Percentiles rank a stretch among this genome's conserved stretches.
Conservation (phyloP, 2,329 filamentous ascomycete genomes). For the Trichoderma guizhouense region DNA sequence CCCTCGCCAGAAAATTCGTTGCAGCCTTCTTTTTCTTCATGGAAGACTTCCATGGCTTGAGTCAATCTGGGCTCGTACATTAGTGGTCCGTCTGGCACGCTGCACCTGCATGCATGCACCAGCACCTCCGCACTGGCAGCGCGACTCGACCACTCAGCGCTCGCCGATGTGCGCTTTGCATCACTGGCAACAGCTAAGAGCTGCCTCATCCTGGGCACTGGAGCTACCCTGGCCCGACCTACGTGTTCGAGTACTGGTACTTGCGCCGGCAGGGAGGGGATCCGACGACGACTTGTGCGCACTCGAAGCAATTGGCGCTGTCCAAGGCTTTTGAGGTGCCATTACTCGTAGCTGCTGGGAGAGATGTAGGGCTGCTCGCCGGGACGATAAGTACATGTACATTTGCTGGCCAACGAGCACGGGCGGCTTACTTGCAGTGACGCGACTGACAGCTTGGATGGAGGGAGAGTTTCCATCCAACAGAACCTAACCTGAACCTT, state of each 20-base stretch:
- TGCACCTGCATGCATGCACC: conserved; percentile 8
- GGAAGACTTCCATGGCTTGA: conserved; percentile 17
- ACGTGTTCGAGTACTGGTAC: neutral
- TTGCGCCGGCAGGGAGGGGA: neutral
- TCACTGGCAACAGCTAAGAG: neutral
- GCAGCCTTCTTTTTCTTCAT: conserved; percentile 21
- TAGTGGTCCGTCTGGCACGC: conserved; percentile 15
- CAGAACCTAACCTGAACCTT: neutral
- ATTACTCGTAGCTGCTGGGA: neutral
- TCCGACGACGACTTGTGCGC: neutral
- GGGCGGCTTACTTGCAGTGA: neutral
- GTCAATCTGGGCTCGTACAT: conserved; percentile 14
- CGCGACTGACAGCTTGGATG: neutral
- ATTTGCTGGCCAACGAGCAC: neutral
- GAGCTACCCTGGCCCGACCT: conserved; percentile 7
- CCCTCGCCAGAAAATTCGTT: conserved; percentile 6
- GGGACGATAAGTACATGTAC: neutral
- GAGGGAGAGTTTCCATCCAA: neutral
- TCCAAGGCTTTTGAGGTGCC: neutral
- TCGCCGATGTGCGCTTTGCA: conserved; percentile 5
- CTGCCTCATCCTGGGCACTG: neutral
- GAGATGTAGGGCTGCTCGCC: neutral
- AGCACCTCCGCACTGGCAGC: conserved; percentile 1
- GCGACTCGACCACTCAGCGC: conserved; percentile 1
- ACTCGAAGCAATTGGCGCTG: neutral